Conservation (phyloP, 768 basidiomycete genomes). For the Xanthoconium purpureum region DNA sequence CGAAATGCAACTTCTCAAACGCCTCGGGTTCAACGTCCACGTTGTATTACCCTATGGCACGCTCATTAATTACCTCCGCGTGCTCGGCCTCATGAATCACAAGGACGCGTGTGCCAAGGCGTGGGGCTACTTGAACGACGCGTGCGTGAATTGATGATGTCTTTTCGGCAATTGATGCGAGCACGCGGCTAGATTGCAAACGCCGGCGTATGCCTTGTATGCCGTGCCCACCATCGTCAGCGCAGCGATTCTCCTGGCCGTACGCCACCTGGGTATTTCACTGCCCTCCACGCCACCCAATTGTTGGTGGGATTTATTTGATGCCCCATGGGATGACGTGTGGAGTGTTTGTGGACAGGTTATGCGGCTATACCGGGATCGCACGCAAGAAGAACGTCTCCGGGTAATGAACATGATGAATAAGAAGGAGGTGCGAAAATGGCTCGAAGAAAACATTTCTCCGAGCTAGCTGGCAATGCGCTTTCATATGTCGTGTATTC, state of each 20-base stretch:
- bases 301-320: constrained; percentile 94
- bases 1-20: constrained; percentile 97
- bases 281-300: constrained; percentile 69
- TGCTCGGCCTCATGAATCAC: constrained; percentile 80
- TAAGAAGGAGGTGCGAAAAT: constrained; percentile 78
- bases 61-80: constrained; percentile 88
- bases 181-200: constrained; percentile 68
- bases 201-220: constrained; percentile 87
- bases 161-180: background rate
- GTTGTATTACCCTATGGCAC: constrained; percentile 93
- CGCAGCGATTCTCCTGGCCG: constrained; percentile 81
- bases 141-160: constrained; percentile 54
- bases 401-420: constrained; percentile 56
- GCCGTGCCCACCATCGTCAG: constrained; percentile 88
- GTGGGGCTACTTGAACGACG: constrained; percentile 96
- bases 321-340: constrained; percentile 86
- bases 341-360: constrained; percentile 82
- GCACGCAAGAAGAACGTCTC: constrained; percentile 43
- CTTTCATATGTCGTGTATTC: background rate
- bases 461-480: constrained; percentile 8
- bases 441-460: constrained; percentile 62
- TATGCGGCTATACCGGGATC: constrained; percentile 72
- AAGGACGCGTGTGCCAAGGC: constrained; percentile 69
- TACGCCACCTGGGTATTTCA: constrained; percentile 66
- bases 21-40: constrained; percentile 92